These are phyloP conservation scores for Candida insectorum DNA, from an alignment of 805 yeast species.

Conservation along the genomic window DNA sequence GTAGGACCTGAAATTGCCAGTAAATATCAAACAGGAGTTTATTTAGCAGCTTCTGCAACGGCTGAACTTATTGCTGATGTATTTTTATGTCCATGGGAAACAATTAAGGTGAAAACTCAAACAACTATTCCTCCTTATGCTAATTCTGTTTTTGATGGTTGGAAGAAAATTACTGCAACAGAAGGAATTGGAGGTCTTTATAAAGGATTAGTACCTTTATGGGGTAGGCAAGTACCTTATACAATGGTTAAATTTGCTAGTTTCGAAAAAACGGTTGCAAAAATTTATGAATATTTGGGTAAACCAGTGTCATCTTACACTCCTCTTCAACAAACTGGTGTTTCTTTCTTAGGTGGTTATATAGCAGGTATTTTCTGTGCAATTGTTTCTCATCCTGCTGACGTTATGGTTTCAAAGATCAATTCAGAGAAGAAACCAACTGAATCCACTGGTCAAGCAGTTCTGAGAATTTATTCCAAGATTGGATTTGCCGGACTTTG, in stretches of 20 bases:
- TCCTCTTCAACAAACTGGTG: constrained; percentile 81
- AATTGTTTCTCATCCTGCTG: constrained; percentile 96
- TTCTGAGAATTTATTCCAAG: constrained; percentile 67
- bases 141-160: constrained; percentile 58
- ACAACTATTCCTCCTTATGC: constrained; percentile 89
- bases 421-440: constrained; percentile 65
- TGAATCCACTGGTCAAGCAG: constrained; percentile 66
- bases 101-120: constrained; percentile 91
- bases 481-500: constrained; percentile 91
- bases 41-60: constrained; percentile 81
- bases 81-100: constrained; percentile 89
- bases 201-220: constrained; percentile 86
- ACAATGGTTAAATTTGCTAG: constrained; percentile 97
- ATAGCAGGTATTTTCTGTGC: constrained; percentile 98
- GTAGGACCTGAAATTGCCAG: constrained; percentile 62
- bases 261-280: constrained; percentile 85
- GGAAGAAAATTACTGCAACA: constrained; percentile 56
- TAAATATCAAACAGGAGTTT: constrained; percentile 70
- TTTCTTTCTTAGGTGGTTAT: constrained; percentile 93
- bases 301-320: constrained; percentile 70
- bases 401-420: constrained; percentile 93
- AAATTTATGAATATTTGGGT: constrained; percentile 71
- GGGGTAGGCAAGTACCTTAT: constrained; percentile 98
- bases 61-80: constrained; percentile 95
- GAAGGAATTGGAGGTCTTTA: constrained; percentile 78